Percentiles rank a stretch among this genome's conserved stretches.
Conservation (phyloP, 2,329 filamentous ascomycete genomes). For the Calonectria ilicicola region DNA sequence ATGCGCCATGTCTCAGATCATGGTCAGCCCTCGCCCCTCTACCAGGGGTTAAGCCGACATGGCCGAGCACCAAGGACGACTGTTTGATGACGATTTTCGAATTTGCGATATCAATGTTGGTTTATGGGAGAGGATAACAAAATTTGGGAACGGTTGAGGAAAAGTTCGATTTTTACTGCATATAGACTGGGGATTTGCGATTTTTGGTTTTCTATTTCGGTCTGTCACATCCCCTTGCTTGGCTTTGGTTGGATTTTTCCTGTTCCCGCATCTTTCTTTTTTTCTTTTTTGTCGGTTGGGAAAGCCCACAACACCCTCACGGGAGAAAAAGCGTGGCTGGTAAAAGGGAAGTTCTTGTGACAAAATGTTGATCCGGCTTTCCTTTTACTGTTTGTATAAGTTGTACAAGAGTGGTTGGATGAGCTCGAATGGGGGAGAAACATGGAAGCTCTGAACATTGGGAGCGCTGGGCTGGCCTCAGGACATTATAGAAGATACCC, state of each 20-base stretch:
- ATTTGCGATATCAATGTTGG: slow-evolving; percentile 24
- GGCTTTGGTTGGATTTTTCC: slow-evolving; percentile 23
- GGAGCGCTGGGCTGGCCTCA: slow-evolving; percentile 48
- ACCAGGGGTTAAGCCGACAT: slow-evolving; percentile 15
- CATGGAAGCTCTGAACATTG: slow-evolving; percentile 36
- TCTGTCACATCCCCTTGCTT: slow-evolving; percentile 32
- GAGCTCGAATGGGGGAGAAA: slow-evolving; percentile 31
- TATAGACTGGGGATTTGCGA: slow-evolving; percentile 44
- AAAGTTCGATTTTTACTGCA: slow-evolving; percentile 43
- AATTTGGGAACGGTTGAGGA: slow-evolving; percentile 42
- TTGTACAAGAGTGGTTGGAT: slow-evolving; percentile 42
- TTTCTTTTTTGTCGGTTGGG: slow-evolving; percentile 25
- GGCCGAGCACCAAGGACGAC: slow-evolving; percentile 30
- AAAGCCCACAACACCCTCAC: slow-evolving; percentile 34
- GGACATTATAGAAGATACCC: slow-evolving; percentile 49
- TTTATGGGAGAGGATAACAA: slow-evolving; percentile 39
- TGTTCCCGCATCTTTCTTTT: slow-evolving; percentile 26
- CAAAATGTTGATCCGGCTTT: slow-evolving; percentile 25
- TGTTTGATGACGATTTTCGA: slow-evolving; percentile 29
- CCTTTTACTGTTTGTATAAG: slow-evolving; percentile 39
- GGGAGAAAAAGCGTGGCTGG: slow-evolving; percentile 27
- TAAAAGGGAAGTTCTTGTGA: slow-evolving; percentile 28
- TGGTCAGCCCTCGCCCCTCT: slow-evolving; percentile 17
- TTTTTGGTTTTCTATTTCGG: slow-evolving; percentile 25
- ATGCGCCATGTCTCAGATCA: slow-evolving; percentile 48